A percentile compares a stretch with the other conserved stretches of the same genome.
Evolutionary conservation across 768 basidiomycete species (phyloP).

Genomic region (Lactarius evosmus): DNA sequence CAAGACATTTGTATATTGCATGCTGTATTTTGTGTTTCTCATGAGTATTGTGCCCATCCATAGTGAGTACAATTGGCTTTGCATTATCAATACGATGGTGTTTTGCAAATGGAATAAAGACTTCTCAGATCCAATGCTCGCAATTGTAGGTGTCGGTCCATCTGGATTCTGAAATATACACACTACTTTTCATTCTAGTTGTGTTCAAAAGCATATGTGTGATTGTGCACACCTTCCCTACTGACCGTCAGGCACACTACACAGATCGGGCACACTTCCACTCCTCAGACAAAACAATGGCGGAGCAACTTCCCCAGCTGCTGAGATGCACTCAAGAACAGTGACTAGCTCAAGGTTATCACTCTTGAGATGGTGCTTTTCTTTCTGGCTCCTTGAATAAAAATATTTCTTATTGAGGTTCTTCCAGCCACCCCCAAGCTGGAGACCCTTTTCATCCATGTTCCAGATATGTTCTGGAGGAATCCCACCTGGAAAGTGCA

Average conservation of each 20-base stretch:
- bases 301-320: background rate
- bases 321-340: background rate
- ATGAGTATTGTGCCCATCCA: background rate
- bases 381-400: background rate
- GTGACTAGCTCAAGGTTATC: background rate
- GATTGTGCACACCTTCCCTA: background rate
- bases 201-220: no score
- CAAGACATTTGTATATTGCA: background rate
- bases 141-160: background rate
- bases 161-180: background rate
- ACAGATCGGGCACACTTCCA: background rate
- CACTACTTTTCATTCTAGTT: no score
- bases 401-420: background rate
- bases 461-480: conserved; percentile 9
- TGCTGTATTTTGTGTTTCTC: background rate
- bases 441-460: conserved; percentile 5
- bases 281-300: background rate
- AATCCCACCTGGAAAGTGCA: background rate
- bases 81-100: background rate
- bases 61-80: background rate
- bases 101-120: background rate
- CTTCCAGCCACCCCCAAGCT: no score
- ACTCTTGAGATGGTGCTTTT: background rate
- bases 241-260: background rate
- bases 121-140: background rate